Base-by-base conservation (phyloP, 345 rosid species). In the Viola odorata region DNA sequence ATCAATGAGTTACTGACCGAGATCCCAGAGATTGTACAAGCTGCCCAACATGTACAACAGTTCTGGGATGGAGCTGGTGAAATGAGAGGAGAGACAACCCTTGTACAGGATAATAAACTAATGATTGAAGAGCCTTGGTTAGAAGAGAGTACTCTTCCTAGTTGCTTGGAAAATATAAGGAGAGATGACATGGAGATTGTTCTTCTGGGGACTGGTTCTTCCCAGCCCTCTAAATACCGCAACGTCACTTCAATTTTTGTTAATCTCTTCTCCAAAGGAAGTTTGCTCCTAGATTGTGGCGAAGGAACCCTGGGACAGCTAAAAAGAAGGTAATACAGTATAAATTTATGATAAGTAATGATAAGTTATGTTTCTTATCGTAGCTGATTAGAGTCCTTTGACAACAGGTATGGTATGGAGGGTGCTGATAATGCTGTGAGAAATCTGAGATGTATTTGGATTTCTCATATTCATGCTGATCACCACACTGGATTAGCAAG, bases 271-370 rank as follows among this genome's bases (percentile, higher is more conserved):
- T 77, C 86, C 39, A 82, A 76, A 64, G 98, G 96, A 41, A 78
- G 96, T 66, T 64, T 92, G 72, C 85, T 92, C 53, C 74, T 89
- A 60, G 97, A 92, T 64, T 92, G 98, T 42, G 96, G 98, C 7
- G 98, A 92, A 84, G 98, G 98, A 71, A 92, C 94, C 56, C 74
- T 92, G 37, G 97, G 96, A 38, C 97, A 92, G 75, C 84, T 89
- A 72, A 92, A 87, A 76, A 85, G 98, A 83, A 87, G 91, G 91
- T 88, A 73, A 40, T 55, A 45, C 9, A 5, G 37, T 40, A 4
- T 38, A 44, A 65, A 45, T 1, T 40, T 55, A 36, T 49, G 50
- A 50, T 58, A 45, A 48, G n/a, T 11, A 41, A 11, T 60, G 11
- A 3, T 15, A 36, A 13, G 53, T 48, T 40, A 57, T 39, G 39